Percentiles rank a stretch among this genome's conserved stretches.
phyloP scores from a whole-genome alignment of 1,284 basidiomycete species.

The Coriolopsis trogii region DNA sequence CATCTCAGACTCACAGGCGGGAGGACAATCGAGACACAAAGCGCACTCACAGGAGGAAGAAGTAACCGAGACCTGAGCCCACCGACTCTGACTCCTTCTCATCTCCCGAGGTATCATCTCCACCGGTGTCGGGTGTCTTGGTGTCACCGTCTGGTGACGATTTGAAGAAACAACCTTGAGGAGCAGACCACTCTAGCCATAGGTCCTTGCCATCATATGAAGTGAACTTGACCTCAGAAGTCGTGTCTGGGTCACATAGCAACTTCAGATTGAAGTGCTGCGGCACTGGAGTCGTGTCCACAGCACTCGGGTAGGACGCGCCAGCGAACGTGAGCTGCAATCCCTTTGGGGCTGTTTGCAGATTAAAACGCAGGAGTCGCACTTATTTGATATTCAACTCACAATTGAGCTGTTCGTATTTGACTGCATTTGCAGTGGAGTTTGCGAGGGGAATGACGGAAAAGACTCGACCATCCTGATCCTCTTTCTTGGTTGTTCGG shows the following conservation, averaged over 20 bases:
- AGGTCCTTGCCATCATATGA: slow-evolving; percentile 62
- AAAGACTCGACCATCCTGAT: slow-evolving; percentile 56
- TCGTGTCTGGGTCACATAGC: slow-evolving; percentile 50
- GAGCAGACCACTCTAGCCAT: slow-evolving; percentile 60
- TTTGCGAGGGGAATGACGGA: slow-evolving; percentile 69
- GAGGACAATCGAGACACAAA: not conserved
- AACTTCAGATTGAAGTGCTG: slow-evolving; percentile 67
- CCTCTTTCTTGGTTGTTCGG: slow-evolving; percentile 61
- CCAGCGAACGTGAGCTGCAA: slow-evolving; percentile 66
- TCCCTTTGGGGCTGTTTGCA: slow-evolving; percentile 47
- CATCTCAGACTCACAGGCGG: not conserved
- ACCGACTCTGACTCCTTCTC: slow-evolving; percentile 41
- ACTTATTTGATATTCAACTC: slow-evolving; percentile 19
- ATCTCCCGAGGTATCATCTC: slow-evolving; percentile 37
- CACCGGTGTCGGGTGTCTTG: slow-evolving; percentile 29
- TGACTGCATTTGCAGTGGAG: slow-evolving; percentile 43
- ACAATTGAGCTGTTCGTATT: slow-evolving; percentile 48
- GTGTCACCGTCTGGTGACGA: slow-evolving; percentile 38
- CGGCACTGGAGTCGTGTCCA: slow-evolving; percentile 38
- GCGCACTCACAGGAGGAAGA: slow-evolving; percentile 74
- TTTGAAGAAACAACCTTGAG: slow-evolving; percentile 52
- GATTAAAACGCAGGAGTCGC: not conserved
- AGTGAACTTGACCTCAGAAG: slow-evolving; percentile 51
- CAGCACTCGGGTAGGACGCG: slow-evolving; percentile 53
- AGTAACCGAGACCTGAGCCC: slow-evolving; percentile 81